Evolutionary conservation across 495 filamentous ascomycete genomes (phyloP).

Genomic region (Daldinia loculata): DNA sequence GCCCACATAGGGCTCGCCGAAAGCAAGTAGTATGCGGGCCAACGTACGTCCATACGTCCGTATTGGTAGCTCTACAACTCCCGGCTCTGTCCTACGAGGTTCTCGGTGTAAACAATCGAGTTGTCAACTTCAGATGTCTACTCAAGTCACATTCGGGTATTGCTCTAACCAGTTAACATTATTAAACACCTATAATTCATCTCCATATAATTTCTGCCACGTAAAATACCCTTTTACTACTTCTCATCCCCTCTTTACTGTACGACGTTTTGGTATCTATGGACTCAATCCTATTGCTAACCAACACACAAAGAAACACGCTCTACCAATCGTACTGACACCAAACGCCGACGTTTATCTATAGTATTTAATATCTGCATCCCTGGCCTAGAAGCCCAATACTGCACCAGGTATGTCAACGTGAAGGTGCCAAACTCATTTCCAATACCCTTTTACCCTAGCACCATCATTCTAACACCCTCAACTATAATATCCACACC

Average conservation of each 20-base stretch:
- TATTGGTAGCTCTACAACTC: not conserved
- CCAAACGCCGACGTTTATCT: slow-evolving; percentile 20
- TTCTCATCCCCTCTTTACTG: not conserved
- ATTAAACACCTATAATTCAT: not conserved
- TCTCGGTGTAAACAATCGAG: not conserved
- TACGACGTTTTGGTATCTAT: slow-evolving; percentile 4
- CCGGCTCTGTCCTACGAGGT: not conserved
- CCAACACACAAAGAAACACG: slow-evolving; percentile 9
- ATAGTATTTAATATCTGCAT: slow-evolving; percentile 8
- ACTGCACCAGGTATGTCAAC: not conserved
- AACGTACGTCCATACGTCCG: not conserved
- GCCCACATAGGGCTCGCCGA: not conserved
- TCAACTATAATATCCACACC: not conserved
- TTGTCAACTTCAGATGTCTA: not conserved
- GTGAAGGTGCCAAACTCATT: slow-evolving; percentile 7
- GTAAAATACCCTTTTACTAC: not conserved
- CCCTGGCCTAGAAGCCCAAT: slow-evolving; percentile 25
- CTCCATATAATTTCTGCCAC: not conserved
- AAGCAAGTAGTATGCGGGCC: not conserved
- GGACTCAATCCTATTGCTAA: not conserved
- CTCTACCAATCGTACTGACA: slow-evolving; percentile 3
- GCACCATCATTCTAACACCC: slow-evolving; percentile 3
- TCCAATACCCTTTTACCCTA: slow-evolving; percentile 22
- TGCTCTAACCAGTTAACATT: not conserved
- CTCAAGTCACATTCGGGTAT: not conserved